Evolutionary conservation across 2,329 filamentous ascomycete species (phyloP), one percentile per base, ranked within the genome.

Genomic region (Talaromyces sp.): DNA sequence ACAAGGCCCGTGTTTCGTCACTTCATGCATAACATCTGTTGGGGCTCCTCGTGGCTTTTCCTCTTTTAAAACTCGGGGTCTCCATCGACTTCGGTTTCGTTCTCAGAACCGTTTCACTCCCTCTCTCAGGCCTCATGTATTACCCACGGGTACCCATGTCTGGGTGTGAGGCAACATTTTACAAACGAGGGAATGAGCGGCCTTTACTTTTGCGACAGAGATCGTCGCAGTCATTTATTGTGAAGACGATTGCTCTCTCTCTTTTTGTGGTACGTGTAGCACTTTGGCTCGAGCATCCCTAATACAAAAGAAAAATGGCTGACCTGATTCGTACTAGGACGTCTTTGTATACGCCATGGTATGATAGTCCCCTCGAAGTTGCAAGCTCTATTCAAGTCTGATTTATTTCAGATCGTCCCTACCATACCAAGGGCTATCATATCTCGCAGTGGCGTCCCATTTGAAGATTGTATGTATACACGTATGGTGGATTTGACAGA

Each of bases 221-320:
- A 16, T 83, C 82, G 11, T 81, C 77, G 51, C 81, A 80, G 14
- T 61, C 78, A 40, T 86, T 86, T 71, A 84, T 85, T 57, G 66
- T 83, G 45, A 65, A 74, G 3, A 83, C 82, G 1, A 80, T 86
- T 14, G 58, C 55, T 10, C 27, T 58, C 11, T 60, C 57, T 2
- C 48, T 56, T 47, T 60, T 58, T 19, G 58, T 53, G 37, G 57
- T 60, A 36, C 39, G 8, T 29, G 6, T 35, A 4, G 32, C 4
- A 11, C 14, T 27, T 36, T n/a, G 8, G 3, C 1, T n/a, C 3
- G 7, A 8, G 1, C 3, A 4, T 7, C 11, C 11, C 4, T 4
- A 35, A 35, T 1, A 32, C 14, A 17, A 7, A n/a, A 44, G 6
- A 32, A 2, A 16, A 10, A 2, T 8, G 27, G 29, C 52, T 56